Base-by-base conservation (phyloP, 2,329 filamentous ascomycete species). In the Colletotrichum filicis region DNA sequence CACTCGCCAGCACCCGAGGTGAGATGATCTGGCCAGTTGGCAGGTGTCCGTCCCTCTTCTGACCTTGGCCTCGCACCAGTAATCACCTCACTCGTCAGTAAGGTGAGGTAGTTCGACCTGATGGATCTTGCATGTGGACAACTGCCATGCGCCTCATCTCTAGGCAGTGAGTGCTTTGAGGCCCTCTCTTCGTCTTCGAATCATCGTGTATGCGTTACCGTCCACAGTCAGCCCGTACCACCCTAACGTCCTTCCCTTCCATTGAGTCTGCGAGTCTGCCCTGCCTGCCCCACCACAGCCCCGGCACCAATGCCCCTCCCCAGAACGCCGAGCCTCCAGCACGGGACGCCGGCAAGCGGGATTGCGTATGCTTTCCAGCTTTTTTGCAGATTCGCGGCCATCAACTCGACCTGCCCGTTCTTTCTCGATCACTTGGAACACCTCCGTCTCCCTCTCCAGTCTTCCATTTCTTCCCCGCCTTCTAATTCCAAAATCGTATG, bases 341-440 rank as follows among this genome's bases (percentile, higher is more conserved):
- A 66, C 72, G 72, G 72, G 63, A 74, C 69, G 64, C 69, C 72
- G 72, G 72, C 72, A 74, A 73, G 62, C 64, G 64, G 72, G 72
- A 74, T 73, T 74, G 72, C 72, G 72, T 74, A 74, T 71, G 68
- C 72, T 66, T 71, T 67, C 58, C 52, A 68, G 58, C 42, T 67
- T 73, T 67, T 73, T 73, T 66, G 70, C 70, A 73, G 69, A 49
- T 70, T 73, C 66, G 66, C 70, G 62, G 66, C 70, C 55, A 63
- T 74, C 68, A 67, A 62, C 42, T 55, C 71, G 71, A 53, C 71
- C 58, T 55, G 62, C 57, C 71, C 63, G 58, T 58, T 58, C 68
- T 55, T 67, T 65, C 67, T 60, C 60, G 66, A 65, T 65, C 66
- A 56, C 60, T 52, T 57, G 60, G 60, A 66, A 49, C 53, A 24